phyloP scores from a whole-genome alignment of 768 basidiomycete genomes.

The Butyriboletus loyo region DNA sequence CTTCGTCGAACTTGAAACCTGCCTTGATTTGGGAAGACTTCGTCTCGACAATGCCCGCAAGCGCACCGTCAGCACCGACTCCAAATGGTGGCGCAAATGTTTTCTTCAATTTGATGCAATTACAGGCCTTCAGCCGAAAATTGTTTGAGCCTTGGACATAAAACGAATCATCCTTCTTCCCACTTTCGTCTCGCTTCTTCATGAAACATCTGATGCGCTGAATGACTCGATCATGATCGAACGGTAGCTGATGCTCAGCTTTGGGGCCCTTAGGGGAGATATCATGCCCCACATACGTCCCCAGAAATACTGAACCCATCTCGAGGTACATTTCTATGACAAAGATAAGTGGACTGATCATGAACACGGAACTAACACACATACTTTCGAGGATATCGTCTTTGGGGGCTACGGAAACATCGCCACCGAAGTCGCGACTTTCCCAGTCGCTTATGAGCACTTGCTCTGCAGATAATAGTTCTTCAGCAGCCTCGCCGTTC shows the following conservation, averaged over 20 bases:
- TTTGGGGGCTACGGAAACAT: slow-evolving; percentile 8
- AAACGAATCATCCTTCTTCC: slow-evolving; percentile 1
- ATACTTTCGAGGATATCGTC: slow-evolving; percentile 10
- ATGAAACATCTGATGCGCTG: slow-evolving; percentile 8
- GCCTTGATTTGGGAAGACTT: background rate
- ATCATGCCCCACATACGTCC: slow-evolving; percentile 5
- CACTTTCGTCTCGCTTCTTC: slow-evolving; percentile 7
- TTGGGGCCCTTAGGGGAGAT: background rate
- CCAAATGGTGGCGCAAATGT: slow-evolving; percentile 8
- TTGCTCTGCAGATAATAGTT: slow-evolving; percentile 7
- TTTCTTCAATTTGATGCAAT: slow-evolving; percentile 4
- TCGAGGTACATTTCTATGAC: slow-evolving; percentile 9
- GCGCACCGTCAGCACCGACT: background rate
- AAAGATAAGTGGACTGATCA: background rate
- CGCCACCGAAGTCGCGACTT: background rate
- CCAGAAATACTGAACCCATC: slow-evolving; percentile 12
- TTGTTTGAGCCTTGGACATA: background rate
- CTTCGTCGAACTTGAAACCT: background rate
- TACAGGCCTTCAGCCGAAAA: slow-evolving; percentile 2
- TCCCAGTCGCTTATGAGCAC: slow-evolving; percentile 15
- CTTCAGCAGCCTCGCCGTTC: background rate
- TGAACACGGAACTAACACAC: background rate
- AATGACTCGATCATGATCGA: background rate
- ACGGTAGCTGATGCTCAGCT: background rate
- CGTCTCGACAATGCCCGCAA: background rate